A percentile compares a stretch with the other conserved stretches of the same genome.
Conservation (phyloP, 768 basidiomycete genomes). For the Boletellus ananiceps region DNA sequence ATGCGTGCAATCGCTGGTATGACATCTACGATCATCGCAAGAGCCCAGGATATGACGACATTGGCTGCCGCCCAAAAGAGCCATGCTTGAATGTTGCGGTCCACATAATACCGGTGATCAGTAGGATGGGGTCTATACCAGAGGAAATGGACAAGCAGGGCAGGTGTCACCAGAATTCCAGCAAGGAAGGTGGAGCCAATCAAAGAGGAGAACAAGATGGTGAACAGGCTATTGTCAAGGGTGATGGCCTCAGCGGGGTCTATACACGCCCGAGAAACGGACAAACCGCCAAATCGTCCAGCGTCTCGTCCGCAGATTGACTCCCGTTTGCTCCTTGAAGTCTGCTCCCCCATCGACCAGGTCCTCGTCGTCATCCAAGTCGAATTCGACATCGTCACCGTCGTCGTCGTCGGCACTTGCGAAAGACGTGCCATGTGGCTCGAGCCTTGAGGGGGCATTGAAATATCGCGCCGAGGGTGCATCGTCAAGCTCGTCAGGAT, state of each 20-base stretch:
- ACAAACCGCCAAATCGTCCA: slow-evolving; percentile 56
- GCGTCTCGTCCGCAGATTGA: slow-evolving; percentile 36
- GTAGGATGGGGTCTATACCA: slow-evolving; percentile 63
- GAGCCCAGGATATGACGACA: slow-evolving; percentile 72
- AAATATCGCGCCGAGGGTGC: slow-evolving; percentile 19
- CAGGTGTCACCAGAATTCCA: slow-evolving; percentile 54
- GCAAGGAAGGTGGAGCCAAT: slow-evolving; percentile 69
- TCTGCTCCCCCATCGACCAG: slow-evolving; percentile 65
- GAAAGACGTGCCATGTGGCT: slow-evolving; percentile 40
- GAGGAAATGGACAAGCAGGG: slow-evolving; percentile 60
- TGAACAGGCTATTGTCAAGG: slow-evolving; percentile 43
- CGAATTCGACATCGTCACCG: slow-evolving; percentile 52
- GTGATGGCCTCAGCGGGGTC: background rate
- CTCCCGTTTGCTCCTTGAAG: slow-evolving; percentile 58
- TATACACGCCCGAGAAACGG: slow-evolving; percentile 2
- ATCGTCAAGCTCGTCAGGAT: slow-evolving; percentile 39
- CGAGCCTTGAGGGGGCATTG: slow-evolving; percentile 31
- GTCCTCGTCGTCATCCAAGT: slow-evolving; percentile 80
- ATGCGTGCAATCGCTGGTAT: slow-evolving; percentile 52
- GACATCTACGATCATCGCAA: slow-evolving; percentile 68
- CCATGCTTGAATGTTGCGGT: slow-evolving; percentile 70
- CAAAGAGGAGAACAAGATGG: slow-evolving; percentile 64
- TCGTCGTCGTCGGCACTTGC: slow-evolving; percentile 54
- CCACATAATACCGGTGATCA: slow-evolving; percentile 52
- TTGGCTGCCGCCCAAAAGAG: slow-evolving; percentile 80